Conservation (phyloP, 1,284 basidiomycete species). For the Pascua sp. region DNA sequence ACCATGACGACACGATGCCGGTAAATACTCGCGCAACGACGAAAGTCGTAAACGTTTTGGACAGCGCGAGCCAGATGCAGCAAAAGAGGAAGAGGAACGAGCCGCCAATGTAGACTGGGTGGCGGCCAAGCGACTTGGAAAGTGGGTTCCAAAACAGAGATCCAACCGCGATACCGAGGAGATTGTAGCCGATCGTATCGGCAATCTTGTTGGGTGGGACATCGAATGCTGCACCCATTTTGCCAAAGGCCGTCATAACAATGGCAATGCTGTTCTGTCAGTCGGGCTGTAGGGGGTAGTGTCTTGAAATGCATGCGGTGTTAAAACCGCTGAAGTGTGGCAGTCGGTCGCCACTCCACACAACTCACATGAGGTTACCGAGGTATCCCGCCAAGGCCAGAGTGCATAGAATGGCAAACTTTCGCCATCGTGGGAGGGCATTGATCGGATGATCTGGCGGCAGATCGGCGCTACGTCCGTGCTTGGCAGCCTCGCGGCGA, state of each 20-base stretch:
- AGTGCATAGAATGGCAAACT: conserved; percentile 36
- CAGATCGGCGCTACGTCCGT: not conserved
- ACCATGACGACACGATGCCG: conserved; percentile 24
- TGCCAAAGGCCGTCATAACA: conserved; percentile 14
- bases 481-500: too few species aligned
- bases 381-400: conserved; percentile 30
- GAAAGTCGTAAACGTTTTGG: conserved; percentile 24
- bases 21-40: conserved; percentile 27
- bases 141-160: conserved; percentile 39
- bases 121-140: conserved; percentile 35
- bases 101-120: conserved; percentile 42
- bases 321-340: too few species aligned
- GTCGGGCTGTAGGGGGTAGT: too few species aligned
- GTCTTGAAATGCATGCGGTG: too few species aligned
- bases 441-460: conserved; percentile 32
- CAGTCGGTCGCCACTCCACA: not conserved
- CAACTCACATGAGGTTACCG: conserved; percentile 28
- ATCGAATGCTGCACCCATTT: conserved; percentile 1
- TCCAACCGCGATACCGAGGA: conserved; percentile 47
- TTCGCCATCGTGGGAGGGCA: conserved; percentile 29
- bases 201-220: conserved; percentile 33
- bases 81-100: conserved; percentile 43
- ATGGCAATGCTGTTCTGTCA: conserved; percentile 11
- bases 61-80: conserved; percentile 39
- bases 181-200: conserved; percentile 44